Base-by-base conservation (phyloP, 1,284 basidiomycete species). In the Erythrobasidium hasegawianum region DNA sequence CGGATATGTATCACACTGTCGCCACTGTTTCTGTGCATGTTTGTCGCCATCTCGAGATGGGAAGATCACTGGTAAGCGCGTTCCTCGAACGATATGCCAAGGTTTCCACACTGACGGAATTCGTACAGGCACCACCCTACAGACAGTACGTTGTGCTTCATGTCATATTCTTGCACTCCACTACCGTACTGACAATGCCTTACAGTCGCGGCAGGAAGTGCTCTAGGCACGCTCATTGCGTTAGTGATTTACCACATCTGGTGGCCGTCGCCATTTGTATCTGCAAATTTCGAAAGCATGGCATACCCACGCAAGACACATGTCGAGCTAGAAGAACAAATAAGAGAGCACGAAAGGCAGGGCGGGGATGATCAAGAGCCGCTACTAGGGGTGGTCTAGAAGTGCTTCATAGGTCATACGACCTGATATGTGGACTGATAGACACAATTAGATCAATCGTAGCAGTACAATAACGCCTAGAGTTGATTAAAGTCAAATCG, bases 21-120 rank as follows among this genome's bases (percentile, higher is more conserved):
- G 9, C 75, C 75, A 0, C 72, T 87, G 18, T 79, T 77, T 9
- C 84, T 83, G 78, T 83, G 85, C 2, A 76, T 78, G 0, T 87
- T 83, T 79, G 84, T 88, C 11, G 84, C 83, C 5, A 76, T 87
- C 13, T 81, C 84, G 3, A 80, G 85, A 27, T 72, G 86, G 20
- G 83, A 87, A 75, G 86, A 87, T 75, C 83, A 73, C 69, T 69
- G 73, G 72, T 67, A 53, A 47, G 61, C 69, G 67, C 29, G 43
- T 47, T 16, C 4, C 8, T n/a, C n/a, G n/a, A 14, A 47, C 22
- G 66, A 56, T 52, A 41, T 70, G 39, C 72, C 72, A 50, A 65
- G 10, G 22, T 16, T 2, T 57, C n/a, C 16, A 18, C 11, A 22
- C 33, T 55, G 18, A 39, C 16, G 40, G 70, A 69, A 0, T 59